These are phyloP conservation scores for Henckelia pumila DNA, from an alignment of 257 asterid genomes.

Conservation along the genomic window DNA sequence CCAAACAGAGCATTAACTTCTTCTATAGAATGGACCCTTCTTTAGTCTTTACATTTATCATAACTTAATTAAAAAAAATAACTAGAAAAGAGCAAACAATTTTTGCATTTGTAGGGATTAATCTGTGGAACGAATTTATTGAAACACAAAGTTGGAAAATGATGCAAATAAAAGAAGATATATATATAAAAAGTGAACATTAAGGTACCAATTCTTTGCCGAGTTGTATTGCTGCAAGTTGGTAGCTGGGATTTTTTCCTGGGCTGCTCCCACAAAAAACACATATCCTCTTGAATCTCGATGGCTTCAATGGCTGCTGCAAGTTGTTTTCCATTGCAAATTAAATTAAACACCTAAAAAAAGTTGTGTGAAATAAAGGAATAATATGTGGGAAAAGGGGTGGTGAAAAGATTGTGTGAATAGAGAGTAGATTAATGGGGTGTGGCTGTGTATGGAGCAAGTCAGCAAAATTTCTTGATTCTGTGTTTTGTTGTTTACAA, in stretches of 20 bases:
- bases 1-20: not conserved
- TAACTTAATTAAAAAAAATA: too few relatives aligned
- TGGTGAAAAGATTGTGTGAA: not conserved
- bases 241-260: constrained; percentile 71
- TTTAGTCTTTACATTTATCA: not conserved
- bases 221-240: constrained; percentile 65
- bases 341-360: not conserved
- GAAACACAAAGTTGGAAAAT: not conserved
- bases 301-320: constrained; percentile 27
- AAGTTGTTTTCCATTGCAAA: constrained; percentile 41
- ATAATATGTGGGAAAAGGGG: not conserved
- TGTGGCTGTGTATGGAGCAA: not conserved
- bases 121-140: too few relatives aligned
- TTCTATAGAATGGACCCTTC: too few relatives aligned
- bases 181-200: not conserved
- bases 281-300: constrained; percentile 70
- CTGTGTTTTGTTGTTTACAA: constrained; percentile 16
- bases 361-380: not conserved
- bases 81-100: not conserved
- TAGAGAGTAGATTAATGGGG: not conserved
- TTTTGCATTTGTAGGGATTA: not conserved
- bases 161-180: not conserved
- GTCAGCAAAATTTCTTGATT: constrained; percentile 8
- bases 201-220: constrained; percentile 60
- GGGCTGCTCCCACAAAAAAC: constrained; percentile 81